Conservation (phyloP, 352 stramenopile genomes). For the Hyaloperonospora brassicae region DNA sequence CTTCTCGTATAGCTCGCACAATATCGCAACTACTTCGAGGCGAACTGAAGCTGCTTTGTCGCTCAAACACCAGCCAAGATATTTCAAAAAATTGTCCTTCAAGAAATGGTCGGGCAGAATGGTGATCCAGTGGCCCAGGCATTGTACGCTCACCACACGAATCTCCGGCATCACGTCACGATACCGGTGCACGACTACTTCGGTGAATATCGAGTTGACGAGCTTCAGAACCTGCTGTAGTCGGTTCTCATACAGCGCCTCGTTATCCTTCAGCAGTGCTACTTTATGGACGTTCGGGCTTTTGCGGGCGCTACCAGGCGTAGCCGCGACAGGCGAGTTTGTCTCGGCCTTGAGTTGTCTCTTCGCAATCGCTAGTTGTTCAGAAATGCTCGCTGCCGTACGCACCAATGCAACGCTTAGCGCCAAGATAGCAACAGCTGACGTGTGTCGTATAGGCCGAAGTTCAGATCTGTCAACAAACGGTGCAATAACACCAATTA, state of each 20-base stretch:
- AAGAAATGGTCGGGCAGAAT: conserved; percentile 87
- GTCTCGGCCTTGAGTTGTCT: conserved; percentile 62
- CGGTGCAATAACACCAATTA: conserved; percentile 5
- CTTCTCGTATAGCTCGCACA: conserved; percentile 80
- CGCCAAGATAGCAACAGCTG: conserved; percentile 59
- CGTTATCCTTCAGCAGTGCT: conserved; percentile 54
- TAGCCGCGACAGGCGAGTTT: conserved; percentile 20
- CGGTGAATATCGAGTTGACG: conserved; percentile 65
- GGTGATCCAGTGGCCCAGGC: conserved; percentile 79
- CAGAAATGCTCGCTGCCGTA: conserved; percentile 37
- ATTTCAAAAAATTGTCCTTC: conserved; percentile 93
- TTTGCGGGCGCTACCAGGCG: conserved; percentile 28
- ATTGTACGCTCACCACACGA: conserved; percentile 69
- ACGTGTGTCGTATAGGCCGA: conserved; percentile 71
- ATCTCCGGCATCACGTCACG: conserved; percentile 92
- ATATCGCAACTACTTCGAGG: conserved; percentile 67
- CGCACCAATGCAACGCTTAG: conserved; percentile 60
- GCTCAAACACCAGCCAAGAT: conserved; percentile 92
- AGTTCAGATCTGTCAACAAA: conserved; percentile 53
- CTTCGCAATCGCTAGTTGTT: conserved; percentile 59
- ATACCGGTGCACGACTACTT: conserved; percentile 76
- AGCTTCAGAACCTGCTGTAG: conserved; percentile 47
- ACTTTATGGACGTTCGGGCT: conserved; percentile 37
- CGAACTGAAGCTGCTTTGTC: conserved; percentile 86
- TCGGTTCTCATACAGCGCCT: conserved; percentile 55